A percentile compares a stretch with the other conserved stretches of the same genome.
Conservation (phyloP, 1,139 yeast species). For the Saccharomyces hybrid region DNA sequence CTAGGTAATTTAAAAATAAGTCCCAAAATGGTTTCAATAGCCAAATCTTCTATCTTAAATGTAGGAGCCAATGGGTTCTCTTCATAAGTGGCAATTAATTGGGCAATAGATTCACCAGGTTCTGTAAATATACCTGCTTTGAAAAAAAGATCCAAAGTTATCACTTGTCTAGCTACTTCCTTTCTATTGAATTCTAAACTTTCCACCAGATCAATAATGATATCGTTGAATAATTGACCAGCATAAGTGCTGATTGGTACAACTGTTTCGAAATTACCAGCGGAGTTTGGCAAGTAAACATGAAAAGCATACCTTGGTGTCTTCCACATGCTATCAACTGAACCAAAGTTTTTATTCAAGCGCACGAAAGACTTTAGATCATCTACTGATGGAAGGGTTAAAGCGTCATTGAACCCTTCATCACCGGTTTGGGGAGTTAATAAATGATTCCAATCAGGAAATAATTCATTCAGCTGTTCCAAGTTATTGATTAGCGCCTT, state of each 20-base stretch:
- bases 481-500: slow-evolving; percentile 32
- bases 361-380: slow-evolving; percentile 32
- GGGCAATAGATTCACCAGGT: slow-evolving; percentile 78
- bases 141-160: slow-evolving; percentile 69
- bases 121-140: slow-evolving; percentile 66
- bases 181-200: slow-evolving; percentile 83
- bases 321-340: slow-evolving; percentile 45
- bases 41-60: slow-evolving; percentile 88
- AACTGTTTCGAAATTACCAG: slow-evolving; percentile 55
- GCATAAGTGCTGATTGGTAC: slow-evolving; percentile 57
- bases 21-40: slow-evolving; percentile 74
- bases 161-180: slow-evolving; percentile 78
- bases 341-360: slow-evolving; percentile 34
- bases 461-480: slow-evolving; percentile 33
- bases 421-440: slow-evolving; percentile 23
- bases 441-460: slow-evolving; percentile 27
- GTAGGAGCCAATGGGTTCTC: slow-evolving; percentile 44
- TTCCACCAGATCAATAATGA: slow-evolving; percentile 65
- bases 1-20: slow-evolving; percentile 71
- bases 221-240: slow-evolving; percentile 64
- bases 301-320: slow-evolving; percentile 59
- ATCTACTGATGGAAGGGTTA: slow-evolving; percentile 38
- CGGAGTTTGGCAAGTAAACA: slow-evolving; percentile 46
- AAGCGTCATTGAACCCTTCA: slow-evolving; percentile 30
- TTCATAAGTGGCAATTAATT: slow-evolving; percentile 42